phyloP scores from a whole-genome alignment of 805 yeast genomes.

The Schizosaccharomyces osmophilus region DNA sequence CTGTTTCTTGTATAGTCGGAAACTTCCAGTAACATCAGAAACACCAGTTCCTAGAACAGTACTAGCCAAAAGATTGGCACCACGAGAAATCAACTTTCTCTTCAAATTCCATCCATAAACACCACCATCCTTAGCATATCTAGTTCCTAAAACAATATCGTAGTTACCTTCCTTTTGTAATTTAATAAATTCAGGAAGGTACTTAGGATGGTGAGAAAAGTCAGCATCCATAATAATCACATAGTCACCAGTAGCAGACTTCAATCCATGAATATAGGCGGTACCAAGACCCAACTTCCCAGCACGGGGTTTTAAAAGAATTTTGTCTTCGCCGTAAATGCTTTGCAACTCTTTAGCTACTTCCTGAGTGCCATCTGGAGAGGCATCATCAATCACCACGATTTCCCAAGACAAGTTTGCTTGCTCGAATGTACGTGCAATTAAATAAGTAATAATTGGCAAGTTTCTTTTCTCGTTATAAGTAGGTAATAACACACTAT shows the following conservation, averaged over 20 bases:
- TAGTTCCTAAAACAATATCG: slow-evolving; percentile 27
- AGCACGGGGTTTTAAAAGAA: slow-evolving; percentile 40
- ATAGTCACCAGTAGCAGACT: slow-evolving; percentile 45
- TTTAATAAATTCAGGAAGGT: slow-evolving; percentile 49
- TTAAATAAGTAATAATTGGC: slow-evolving; percentile 45
- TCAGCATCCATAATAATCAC: slow-evolving; percentile 71
- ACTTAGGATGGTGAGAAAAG: slow-evolving; percentile 58
- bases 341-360: slow-evolving; percentile 35
- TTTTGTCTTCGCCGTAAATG: slow-evolving; percentile 11
- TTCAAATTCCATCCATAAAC: slow-evolving; percentile 69
- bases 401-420: slow-evolving; percentile 46
- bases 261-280: slow-evolving; percentile 55
- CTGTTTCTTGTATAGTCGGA: slow-evolving; percentile 39
- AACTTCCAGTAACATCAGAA: slow-evolving; percentile 54
- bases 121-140: slow-evolving; percentile 63
- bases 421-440: slow-evolving; percentile 40
- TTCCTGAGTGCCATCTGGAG: slow-evolving; percentile 65
- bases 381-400: slow-evolving; percentile 50
- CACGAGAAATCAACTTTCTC: slow-evolving; percentile 52
- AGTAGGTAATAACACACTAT: slow-evolving; percentile 54
- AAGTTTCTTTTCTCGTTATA: slow-evolving; percentile 47
- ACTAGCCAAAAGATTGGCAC: slow-evolving; percentile 57
- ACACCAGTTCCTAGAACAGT: slow-evolving; percentile 47
- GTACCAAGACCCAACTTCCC: slow-evolving; percentile 63
- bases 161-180: slow-evolving; percentile 24